Evolutionary conservation across 106 monocot genomes (phyloP), one percentile per base, ranked within the genome.

Genomic region (Phalaenopsis aphrodite): DNA sequence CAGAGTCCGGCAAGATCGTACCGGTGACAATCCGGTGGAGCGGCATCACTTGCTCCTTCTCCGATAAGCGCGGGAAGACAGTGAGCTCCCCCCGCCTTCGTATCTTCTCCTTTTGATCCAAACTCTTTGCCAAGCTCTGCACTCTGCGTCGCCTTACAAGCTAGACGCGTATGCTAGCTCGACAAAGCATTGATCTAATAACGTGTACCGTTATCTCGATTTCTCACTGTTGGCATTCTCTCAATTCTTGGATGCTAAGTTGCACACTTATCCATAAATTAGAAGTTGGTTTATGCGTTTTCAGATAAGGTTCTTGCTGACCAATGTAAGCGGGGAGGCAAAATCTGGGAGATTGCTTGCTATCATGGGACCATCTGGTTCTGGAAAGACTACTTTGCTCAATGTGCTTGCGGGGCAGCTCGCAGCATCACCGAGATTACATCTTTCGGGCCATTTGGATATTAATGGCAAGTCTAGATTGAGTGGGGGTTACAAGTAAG

Each of bases 321-420:
- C 90, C 24, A 88, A 92, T 88, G 91, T 94, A 64, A 86, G 88
- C 48, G 98, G 98, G 42, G 94, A 98, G 79, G 98, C 98, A 18
- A 94, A 92, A 81, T 91, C 98, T 1, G 94, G 98, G 78, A 88
- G 94, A 78, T 75, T 98, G 72, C 88, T 98, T 12, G 94, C 94
- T 23, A 89, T 98, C 72, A 98, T 98, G 98, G 98, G 98, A 49
- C 92, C 98, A 19, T 98, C 98, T 4, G 98, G 98, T n/a, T 90
- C 98, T 10, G 98, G 98, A 41, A 98, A 98, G 86, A 98, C 98
- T 3, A 94, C 98, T 77, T 82, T 98, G 80, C 90, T 98, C 80
- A 98, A 98, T 82, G 88, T 98, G n/a, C 94, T 98, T 21, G 98
- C 92, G 19, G 90, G 94, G 41, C 98, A 98, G 91, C 90, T 98